phyloP scores from a whole-genome alignment of 768 basidiomycete species.

The Termitomyces eurrhizus region DNA sequence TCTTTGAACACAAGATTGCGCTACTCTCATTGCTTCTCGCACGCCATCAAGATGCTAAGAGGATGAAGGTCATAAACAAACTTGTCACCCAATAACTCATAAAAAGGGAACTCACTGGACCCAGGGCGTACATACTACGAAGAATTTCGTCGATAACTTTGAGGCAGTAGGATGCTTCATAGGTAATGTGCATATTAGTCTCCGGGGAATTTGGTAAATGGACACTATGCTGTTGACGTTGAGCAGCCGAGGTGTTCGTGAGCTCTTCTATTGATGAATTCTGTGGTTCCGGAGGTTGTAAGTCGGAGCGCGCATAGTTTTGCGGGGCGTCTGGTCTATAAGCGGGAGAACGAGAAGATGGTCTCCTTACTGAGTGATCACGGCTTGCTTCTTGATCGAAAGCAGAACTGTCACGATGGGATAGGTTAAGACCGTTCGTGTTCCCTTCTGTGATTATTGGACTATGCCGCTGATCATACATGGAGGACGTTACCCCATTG shows the following conservation, averaged over 20 bases:
- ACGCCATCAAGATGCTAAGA: slow-evolving; percentile 1
- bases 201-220: not conserved
- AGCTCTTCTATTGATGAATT: not conserved
- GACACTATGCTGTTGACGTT: not conserved
- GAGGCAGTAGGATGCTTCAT: not conserved
- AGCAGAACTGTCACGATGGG: too few species aligned
- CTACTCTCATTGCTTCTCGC: not conserved
- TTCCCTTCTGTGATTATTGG: too few species aligned
- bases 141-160: not conserved
- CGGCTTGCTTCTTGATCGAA: too few species aligned
- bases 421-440: too few species aligned
- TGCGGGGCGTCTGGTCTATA: not conserved
- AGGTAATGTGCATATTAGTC: not conserved
- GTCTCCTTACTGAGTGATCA: too few species aligned
- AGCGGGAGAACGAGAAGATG: too few species aligned
- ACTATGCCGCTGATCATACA: too few species aligned
- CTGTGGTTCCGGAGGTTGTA: not conserved
- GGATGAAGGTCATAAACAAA: not conserved
- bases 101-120: not conserved
- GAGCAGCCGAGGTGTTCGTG: not conserved
- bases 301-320: too few species aligned
- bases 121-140: not conserved
- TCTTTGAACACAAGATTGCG: not conserved
- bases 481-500: too few species aligned
- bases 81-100: not conserved